Evolutionary conservation across 2,329 filamentous ascomycete genomes (phyloP).

Genomic region (Aspergillus puulaauensis): DNA sequence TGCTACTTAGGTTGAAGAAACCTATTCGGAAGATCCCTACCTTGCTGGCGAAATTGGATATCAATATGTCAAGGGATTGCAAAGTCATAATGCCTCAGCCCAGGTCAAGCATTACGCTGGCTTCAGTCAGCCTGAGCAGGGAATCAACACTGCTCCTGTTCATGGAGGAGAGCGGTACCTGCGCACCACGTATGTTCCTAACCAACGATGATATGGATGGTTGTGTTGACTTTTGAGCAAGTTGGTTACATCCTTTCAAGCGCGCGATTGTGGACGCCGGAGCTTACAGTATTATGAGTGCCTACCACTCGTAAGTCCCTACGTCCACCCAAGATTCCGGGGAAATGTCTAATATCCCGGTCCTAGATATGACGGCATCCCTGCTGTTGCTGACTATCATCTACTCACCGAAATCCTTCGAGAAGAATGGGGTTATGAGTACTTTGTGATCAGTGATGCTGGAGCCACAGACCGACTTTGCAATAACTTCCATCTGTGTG

Average conservation of each 20-base stretch:
- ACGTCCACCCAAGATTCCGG: no score
- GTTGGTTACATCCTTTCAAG: slow-evolving; percentile 61
- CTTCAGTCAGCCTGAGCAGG: slow-evolving; percentile 68
- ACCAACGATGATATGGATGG: background rate
- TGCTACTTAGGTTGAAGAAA: slow-evolving; percentile 60
- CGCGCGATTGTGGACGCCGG: slow-evolving; percentile 69
- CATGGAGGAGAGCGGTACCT: slow-evolving; percentile 57
- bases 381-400: slow-evolving; percentile 64
- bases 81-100: slow-evolving; percentile 64
- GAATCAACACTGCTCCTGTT: slow-evolving; percentile 65
- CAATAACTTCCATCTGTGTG: slow-evolving; percentile 64
- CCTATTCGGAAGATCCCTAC: slow-evolving; percentile 67
- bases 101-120: slow-evolving; percentile 76
- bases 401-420: slow-evolving; percentile 68
- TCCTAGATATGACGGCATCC: slow-evolving; percentile 65
- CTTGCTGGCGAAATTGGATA: slow-evolving; percentile 69
- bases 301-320: slow-evolving; percentile 59
- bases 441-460: slow-evolving; percentile 65
- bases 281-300: slow-evolving; percentile 69
- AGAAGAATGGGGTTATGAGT: slow-evolving; percentile 71
- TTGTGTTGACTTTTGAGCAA: slow-evolving; percentile 9
- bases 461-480: slow-evolving; percentile 70
- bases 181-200: slow-evolving; percentile 55
- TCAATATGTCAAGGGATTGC: slow-evolving; percentile 60
- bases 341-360: background rate